Percentiles rank a stretch among this genome's conserved stretches.
phyloP scores from a whole-genome alignment of 495 filamentous ascomycete genomes.

The Aspergillus baeticus region DNA sequence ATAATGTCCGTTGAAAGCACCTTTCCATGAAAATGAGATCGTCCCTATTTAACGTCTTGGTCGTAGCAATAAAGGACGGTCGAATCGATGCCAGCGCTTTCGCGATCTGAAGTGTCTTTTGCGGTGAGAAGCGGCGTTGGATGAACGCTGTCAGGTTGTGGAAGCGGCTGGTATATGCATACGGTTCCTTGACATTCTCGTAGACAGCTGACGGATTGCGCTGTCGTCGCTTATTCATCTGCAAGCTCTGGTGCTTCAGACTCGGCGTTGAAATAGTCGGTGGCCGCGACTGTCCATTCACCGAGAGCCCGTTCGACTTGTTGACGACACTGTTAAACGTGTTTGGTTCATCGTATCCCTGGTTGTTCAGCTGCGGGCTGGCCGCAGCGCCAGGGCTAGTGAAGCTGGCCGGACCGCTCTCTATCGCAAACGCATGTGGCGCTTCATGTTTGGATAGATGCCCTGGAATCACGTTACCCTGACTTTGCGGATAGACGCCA shows the following conservation, averaged over 20 bases:
- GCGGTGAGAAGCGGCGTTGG: slow-evolving; percentile 67
- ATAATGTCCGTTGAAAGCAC: slow-evolving; percentile 88
- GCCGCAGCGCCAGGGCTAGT: slow-evolving; percentile 57
- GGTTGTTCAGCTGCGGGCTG: slow-evolving; percentile 46
- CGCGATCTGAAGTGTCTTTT: slow-evolving; percentile 73
- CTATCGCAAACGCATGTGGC: slow-evolving; percentile 72
- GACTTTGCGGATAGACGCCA: slow-evolving; percentile 38
- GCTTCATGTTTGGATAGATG: slow-evolving; percentile 49
- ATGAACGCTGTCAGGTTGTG: slow-evolving; percentile 84
- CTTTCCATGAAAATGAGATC: slow-evolving; percentile 98
- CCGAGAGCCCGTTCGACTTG: slow-evolving; percentile 36
- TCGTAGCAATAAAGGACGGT: slow-evolving; percentile 88
- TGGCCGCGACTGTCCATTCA: slow-evolving; percentile 18
- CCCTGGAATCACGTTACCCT: slow-evolving; percentile 38
- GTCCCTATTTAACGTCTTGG: slow-evolving; percentile 73
- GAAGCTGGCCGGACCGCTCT: slow-evolving; percentile 59
- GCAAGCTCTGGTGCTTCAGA: slow-evolving; percentile 48
- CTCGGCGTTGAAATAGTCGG: slow-evolving; percentile 43
- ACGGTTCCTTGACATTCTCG: slow-evolving; percentile 82
- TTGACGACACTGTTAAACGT: slow-evolving; percentile 21
- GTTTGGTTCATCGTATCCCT: slow-evolving; percentile 36
- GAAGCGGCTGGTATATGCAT: slow-evolving; percentile 85
- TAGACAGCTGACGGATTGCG: slow-evolving; percentile 85
- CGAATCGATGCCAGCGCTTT: slow-evolving; percentile 85
- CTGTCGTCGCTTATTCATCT: slow-evolving; percentile 46